Conservation (phyloP, 169 alveolate genomes). For the Plasmodium fragile region DNA sequence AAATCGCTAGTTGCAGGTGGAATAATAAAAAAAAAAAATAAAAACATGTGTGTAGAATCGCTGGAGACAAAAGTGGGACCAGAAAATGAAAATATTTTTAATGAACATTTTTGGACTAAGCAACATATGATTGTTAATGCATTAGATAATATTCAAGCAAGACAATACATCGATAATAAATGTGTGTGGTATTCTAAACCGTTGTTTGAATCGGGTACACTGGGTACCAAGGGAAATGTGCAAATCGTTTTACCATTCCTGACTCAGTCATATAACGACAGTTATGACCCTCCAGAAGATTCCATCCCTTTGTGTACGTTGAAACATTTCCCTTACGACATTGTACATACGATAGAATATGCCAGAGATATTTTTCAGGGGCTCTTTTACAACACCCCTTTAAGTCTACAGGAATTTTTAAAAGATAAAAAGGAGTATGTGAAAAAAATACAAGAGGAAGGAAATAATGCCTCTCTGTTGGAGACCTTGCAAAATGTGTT, state of each 20-base stretch:
- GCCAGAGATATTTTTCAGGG: slow-evolving; percentile 98
- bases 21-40: slow-evolving; percentile 92
- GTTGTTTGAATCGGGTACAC: slow-evolving; percentile 98
- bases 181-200: slow-evolving; percentile 99
- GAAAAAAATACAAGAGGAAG: slow-evolving; percentile 63
- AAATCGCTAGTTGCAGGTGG: slow-evolving; percentile 87
- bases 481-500: slow-evolving; percentile 78
- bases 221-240: slow-evolving; percentile 98
- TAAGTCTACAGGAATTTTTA: slow-evolving; percentile 90
- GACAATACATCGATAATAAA: slow-evolving; percentile 97
- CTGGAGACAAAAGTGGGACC: slow-evolving; percentile 93
- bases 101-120: slow-evolving; percentile 98
- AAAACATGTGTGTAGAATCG: slow-evolving; percentile 85
- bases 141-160: slow-evolving; percentile 97
- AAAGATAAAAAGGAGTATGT: slow-evolving; percentile 86
- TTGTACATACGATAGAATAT: slow-evolving; percentile 99
- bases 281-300: slow-evolving; percentile 98
- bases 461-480: slow-evolving; percentile 79
- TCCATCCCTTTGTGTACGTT: slow-evolving; percentile 96
- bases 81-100: slow-evolving; percentile 96
- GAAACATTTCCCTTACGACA: slow-evolving; percentile 97
- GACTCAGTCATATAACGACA: slow-evolving; percentile 98
- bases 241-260: slow-evolving; percentile 96
- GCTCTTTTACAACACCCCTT: slow-evolving; percentile 94
- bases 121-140: slow-evolving; percentile 97